These are phyloP conservation scores for Diutina rugosa DNA, from an alignment of 1,139 yeast species.

Conservation along the genomic window DNA sequence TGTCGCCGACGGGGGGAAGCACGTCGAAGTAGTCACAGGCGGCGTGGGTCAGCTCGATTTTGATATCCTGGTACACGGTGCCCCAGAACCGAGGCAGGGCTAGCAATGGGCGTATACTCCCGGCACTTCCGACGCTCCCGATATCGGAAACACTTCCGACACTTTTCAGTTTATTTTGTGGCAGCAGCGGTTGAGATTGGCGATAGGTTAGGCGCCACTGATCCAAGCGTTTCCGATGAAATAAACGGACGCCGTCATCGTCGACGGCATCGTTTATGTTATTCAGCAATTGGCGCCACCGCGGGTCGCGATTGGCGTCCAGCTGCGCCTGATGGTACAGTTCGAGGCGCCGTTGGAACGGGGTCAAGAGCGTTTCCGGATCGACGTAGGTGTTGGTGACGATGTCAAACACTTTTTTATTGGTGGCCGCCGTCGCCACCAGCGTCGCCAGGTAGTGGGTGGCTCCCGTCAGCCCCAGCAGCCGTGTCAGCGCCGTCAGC, in stretches of 20 bases:
- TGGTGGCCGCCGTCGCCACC: background rate
- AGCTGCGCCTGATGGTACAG: slow-evolving; percentile 3
- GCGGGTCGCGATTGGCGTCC: background rate
- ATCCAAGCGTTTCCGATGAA: background rate
- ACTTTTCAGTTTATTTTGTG: too few relatives aligned
- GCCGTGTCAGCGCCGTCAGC: background rate
- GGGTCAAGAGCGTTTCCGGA: slow-evolving; percentile 3
- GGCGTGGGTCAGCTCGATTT: slow-evolving; percentile 3
- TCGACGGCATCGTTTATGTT: background rate
- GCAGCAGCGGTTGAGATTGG: background rate
- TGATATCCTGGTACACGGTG: slow-evolving; percentile 8
- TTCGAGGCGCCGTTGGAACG: slow-evolving; percentile 4
- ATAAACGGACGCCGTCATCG: background rate
- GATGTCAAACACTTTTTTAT: slow-evolving; percentile 4
- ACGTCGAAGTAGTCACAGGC: slow-evolving; percentile 6
- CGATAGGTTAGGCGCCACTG: slow-evolving; percentile 5
- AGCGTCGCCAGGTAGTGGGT: slow-evolving; percentile 2
- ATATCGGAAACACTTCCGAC: background rate
- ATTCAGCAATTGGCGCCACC: background rate
- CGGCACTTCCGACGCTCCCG: background rate
- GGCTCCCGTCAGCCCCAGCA: background rate
- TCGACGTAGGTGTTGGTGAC: slow-evolving; percentile 4
- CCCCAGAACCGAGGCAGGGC: slow-evolving; percentile 5
- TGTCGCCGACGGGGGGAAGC: slow-evolving; percentile 17
- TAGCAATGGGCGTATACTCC: background rate